Base-by-base conservation (phyloP, 345 rosid genomes). In the Pugionium cornutum region DNA sequence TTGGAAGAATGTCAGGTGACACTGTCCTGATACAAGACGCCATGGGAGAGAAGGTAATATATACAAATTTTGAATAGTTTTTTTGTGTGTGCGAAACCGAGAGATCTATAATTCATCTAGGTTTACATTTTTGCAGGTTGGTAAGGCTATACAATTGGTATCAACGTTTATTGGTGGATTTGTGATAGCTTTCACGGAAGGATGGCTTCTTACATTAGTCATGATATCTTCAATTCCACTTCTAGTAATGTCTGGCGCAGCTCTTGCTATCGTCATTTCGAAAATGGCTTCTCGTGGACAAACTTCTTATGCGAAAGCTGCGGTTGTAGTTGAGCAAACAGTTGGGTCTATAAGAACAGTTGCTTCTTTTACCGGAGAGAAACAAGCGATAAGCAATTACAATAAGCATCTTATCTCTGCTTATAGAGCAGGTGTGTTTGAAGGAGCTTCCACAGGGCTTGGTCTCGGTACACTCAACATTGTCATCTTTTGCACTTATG, bases 271-370 rank as follows among this genome's bases (percentile, higher is more conserved):
- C n/a, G 46, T 80, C 6, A 55, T 83, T 8, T 45, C 82, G 9
- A 90, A 76, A 65, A 54, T 75, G 68, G 83, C 87, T 74, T 68
- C 85, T 1, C 77, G 68, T 0, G 83, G 87, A 65, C 86, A 82
- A 58, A 74, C 59, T n/a, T 78, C 89, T 64, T 84, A 83, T 56
- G 82, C 83, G 0, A 62, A 73, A 40, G 89, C 95, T 2, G 83
- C 87, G 1, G 65, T 65, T 47, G 64, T 81, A 6, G 88, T 83
- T 0, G 89, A 84, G 52, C 89, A 87, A 77, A 85, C 84, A 4
- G 72, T 89, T 27, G 82, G 95, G n/a, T 82, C 83, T 0, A 90
- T 90, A 42, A 80, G 92, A 90, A 88, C 95, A 1, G 92, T 88
- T 58, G 91, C 82, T 30, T 82, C 96, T 10, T 86, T 80, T 69